phyloP scores from a whole-genome alignment of 352 stramenopile genomes.

The Phytophthora podocarpi region DNA sequence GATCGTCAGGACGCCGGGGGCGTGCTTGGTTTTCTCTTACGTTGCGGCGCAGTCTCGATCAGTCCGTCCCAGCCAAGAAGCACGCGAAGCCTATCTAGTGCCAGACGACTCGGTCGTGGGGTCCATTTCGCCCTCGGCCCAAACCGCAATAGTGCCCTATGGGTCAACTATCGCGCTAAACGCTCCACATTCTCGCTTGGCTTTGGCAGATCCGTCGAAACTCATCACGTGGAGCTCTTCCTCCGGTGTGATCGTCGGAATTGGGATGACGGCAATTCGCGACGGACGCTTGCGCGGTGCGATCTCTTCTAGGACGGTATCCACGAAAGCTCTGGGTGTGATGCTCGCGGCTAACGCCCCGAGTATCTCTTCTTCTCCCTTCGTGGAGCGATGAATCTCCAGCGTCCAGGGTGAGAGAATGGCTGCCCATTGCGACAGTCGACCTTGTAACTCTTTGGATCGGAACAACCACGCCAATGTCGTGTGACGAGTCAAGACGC shows the following conservation, averaged over 20 bases:
- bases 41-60: no score
- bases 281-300: not conserved
- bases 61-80: no score
- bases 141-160: no score
- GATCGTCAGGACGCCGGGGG: no score
- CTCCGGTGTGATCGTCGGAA: not conserved
- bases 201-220: conserved; percentile 36
- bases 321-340: not conserved
- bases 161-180: no score
- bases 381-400: no score
- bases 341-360: conserved; percentile 2
- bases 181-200: no score
- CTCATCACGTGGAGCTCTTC: conserved; percentile 5
- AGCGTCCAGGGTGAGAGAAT: no score
- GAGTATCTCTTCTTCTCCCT: conserved; percentile 15
- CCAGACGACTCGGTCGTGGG: no score
- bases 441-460: not conserved
- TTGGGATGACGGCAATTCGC: not conserved
- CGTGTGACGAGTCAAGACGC: conserved; percentile 4
- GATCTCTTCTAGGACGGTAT: not conserved
- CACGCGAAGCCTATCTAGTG: no score
- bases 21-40: no score
- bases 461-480: not conserved
- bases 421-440: not conserved
- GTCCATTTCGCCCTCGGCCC: no score